A percentile compares a stretch with the other conserved stretches of the same genome.
phyloP scores from a whole-genome alignment of 371 early-diverging fungal species.

The Nematocida displodere region DNA sequence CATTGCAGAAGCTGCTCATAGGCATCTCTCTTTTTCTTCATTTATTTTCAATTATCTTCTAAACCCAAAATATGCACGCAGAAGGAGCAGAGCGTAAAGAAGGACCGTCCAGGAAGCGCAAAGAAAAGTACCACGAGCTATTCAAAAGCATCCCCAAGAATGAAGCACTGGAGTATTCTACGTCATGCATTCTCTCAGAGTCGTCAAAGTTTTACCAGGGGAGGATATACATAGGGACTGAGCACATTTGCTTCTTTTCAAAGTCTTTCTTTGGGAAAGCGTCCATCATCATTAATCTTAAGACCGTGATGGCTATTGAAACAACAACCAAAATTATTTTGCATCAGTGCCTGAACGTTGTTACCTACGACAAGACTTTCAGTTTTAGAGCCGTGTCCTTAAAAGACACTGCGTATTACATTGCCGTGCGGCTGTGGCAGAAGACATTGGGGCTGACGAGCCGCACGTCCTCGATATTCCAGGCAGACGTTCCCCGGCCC shows the following conservation, averaged over 20 bases:
- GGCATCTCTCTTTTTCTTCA: background rate
- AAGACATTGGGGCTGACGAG: background rate
- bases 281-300: conserved; percentile 25
- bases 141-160: conserved; percentile 51
- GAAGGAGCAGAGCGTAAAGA: conserved; percentile 4
- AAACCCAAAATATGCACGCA: background rate
- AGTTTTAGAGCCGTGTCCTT: conserved; percentile 35
- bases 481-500: conserved; percentile 42
- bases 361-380: conserved; percentile 52
- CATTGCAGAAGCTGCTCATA: background rate
- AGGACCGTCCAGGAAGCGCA: conserved; percentile 23
- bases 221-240: conserved; percentile 36
- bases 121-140: conserved; percentile 37
- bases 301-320: conserved; percentile 22
- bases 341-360: conserved; percentile 36
- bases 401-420: conserved; percentile 34
- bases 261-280: conserved; percentile 38
- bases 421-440: conserved; percentile 28
- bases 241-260: conserved; percentile 44
- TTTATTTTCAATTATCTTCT: background rate
- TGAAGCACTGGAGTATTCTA: conserved; percentile 32
- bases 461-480: conserved; percentile 7
- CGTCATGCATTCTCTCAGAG: conserved; percentile 23
- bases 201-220: conserved; percentile 44
- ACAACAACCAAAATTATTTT: conserved; percentile 33